Evolutionary conservation across 2,329 filamentous ascomycete genomes (phyloP), one percentile per base, ranked within the genome.

Genomic region (Epichloe sp.): DNA sequence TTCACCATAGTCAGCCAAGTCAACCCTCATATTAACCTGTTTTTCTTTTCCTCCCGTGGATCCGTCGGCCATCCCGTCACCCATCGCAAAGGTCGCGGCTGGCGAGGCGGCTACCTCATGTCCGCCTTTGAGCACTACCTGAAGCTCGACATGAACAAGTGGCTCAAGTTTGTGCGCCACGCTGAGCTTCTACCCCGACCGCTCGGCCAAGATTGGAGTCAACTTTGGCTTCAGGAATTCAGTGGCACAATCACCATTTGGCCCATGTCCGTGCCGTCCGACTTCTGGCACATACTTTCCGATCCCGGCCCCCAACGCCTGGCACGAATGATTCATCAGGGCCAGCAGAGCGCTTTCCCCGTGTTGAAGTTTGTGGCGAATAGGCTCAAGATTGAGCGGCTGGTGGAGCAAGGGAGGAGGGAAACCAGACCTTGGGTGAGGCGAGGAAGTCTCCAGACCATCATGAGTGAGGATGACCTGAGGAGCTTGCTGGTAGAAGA

Each of bases 11-110:
- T 83, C 59, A 78, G 75, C 58, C 79, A 89, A 70, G 91, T 96
- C 47, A 98, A 98, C 65, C 93, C 93, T 2, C 93, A 98, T 65
- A 91, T 98, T 67, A 97, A 95, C 62, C 82, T 97, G 31, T 98
- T 98, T 76, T 97, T 98, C 78, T 98, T 97, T 74, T 93, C 86
- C 34, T 95, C 90, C 0, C 80, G 93, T 35, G 93, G 93, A 12
- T 85, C 86, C 0, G 91, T 97, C 10, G 93, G 93, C 5, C 83
- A 88, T 49, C 93, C 93, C 10, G 93, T 97, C 17, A 96, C 90
- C 0, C 93, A 98, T 67, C 86, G 93, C 50, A 85, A 85, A 59
- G 93, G 93, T 5, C 85, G 89, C 45, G 93, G 93, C 51, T 98
- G 93, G 93, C 84, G 93, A 49, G 93, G 93, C 40, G 93, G 93